Evolutionary conservation across 2,329 filamentous ascomycete genomes (phyloP).

Genomic region (Penicillium olsonii): DNA sequence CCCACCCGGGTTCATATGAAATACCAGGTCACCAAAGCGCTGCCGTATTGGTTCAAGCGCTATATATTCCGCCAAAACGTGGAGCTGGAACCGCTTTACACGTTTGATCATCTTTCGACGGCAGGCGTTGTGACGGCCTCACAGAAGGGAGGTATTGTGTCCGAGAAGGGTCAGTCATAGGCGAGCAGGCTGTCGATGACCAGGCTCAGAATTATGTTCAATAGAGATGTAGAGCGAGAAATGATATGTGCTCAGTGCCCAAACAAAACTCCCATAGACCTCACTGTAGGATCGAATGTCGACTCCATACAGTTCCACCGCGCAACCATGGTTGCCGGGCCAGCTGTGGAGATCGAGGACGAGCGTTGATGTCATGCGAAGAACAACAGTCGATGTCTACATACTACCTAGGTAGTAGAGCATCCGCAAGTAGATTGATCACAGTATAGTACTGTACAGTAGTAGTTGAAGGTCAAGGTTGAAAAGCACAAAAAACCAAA

Average conservation of each 20-base stretch:
- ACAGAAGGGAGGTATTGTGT: neutral
- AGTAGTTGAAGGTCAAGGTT: neutral
- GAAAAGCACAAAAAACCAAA: neutral
- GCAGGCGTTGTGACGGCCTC: neutral
- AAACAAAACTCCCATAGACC: too few species aligned
- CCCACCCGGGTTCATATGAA: conserved; percentile 58
- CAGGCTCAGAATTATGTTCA: neutral
- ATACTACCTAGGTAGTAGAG: too few species aligned
- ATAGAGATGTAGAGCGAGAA: too few species aligned
- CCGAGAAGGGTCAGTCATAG: conserved; percentile 7
- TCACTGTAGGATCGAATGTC: too few species aligned
- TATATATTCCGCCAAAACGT: conserved; percentile 56
- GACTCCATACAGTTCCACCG: conserved; percentile 6
- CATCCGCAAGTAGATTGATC: too few species aligned
- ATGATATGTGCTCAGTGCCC: too few species aligned
- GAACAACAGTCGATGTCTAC: too few species aligned
- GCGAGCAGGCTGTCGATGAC: neutral
- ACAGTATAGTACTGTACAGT: too few species aligned
- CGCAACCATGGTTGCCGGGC: conserved; percentile 21
- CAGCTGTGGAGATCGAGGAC: conserved; percentile 15
- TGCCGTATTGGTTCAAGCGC: conserved; percentile 64
- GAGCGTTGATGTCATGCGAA: neutral
- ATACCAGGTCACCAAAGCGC: conserved; percentile 58
- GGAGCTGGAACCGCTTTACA: conserved; percentile 54
- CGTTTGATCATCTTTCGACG: conserved; percentile 39